Evolutionary conservation across 257 asterid genomes (phyloP), one percentile per base, ranked within the genome.

Genomic region (Pogostemon cablin): DNA sequence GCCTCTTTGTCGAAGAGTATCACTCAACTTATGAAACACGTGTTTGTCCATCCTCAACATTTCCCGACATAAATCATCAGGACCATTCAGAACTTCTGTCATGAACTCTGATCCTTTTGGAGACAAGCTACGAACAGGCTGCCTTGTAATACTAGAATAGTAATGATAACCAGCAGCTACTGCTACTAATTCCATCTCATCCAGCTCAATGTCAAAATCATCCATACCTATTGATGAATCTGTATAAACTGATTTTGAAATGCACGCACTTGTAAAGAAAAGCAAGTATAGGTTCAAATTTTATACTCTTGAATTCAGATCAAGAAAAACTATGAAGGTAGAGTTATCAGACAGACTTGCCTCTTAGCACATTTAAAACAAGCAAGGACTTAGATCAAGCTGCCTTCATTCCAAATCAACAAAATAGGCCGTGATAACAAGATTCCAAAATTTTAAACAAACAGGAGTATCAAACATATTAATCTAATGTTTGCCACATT

Each of bases 41-140:
- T 93, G 91, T 62, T 87, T 87, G 79, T 90, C 96, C 97, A 90
- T 90, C 81, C 95, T 82, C 76, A 90, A 79, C 93, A 87, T 87
- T 82, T 93, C 96, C 62, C 89, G 83, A 60, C 84, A 90, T 32
- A 82, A 62, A 79, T 85, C 92, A 59, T 81, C 96, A 37, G 79
- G 72, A 56, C 92, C 93, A 65, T 84, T 81, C 44, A 90, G 84
- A 43, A 87, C 78, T 71, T 90, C 95, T 25, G 74, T 50, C 90
- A 93, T 72, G 74, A 88, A 93, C n/a, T 89, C 88, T 48, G 96
- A 86, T 68, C 87, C 86, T 69, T 74, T 84, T 0, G 92, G 86
- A 32, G 89, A 81, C 75, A 84, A 17, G 78, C 81, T 75, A 34
- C 79, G 82, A 60, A 79, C 79, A 57, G 92, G 89, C 83, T 83